Percentiles rank a stretch among this genome's conserved stretches.
Conservation (phyloP, 306 rosid species). For the Dryas drummondii region DNA sequence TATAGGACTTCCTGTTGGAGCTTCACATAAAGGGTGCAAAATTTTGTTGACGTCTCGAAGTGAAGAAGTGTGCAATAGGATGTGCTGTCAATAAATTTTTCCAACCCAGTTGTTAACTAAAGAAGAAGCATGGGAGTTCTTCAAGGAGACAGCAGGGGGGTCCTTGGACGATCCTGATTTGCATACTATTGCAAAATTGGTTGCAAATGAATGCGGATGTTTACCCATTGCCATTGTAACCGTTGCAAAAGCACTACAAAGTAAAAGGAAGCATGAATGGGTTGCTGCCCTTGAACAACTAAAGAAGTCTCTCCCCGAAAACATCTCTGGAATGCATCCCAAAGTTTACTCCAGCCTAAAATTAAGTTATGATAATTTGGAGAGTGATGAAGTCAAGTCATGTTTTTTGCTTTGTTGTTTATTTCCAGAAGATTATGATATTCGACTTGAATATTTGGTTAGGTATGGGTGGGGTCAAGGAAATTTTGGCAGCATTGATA, state of each 20-base stretch:
- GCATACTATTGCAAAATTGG: background rate
- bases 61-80: too few species aligned
- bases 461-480: background rate
- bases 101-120: too few species aligned
- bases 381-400: background rate
- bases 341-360: conserved; percentile 12
- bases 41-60: conserved; percentile 28
- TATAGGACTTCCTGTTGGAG: conserved; percentile 26
- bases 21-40: too few species aligned
- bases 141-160: too few species aligned
- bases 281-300: conserved; percentile 11
- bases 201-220: conserved; percentile 33
- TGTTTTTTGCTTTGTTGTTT: background rate
- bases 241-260: conserved; percentile 12
- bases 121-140: too few species aligned
- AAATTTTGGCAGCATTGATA: background rate
- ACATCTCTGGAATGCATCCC: conserved; percentile 2
- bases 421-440: background rate
- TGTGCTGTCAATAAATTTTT: too few species aligned
- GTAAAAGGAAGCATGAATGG: conserved; percentile 16
- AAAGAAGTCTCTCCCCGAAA: background rate
- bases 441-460: background rate
- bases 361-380: conserved; percentile 4
- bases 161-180: background rate
- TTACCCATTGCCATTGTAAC: conserved; percentile 38